Evolutionary conservation across 2,329 filamentous ascomycete genomes (phyloP).

Genomic region (Ploettnerulaceae sp.): DNA sequence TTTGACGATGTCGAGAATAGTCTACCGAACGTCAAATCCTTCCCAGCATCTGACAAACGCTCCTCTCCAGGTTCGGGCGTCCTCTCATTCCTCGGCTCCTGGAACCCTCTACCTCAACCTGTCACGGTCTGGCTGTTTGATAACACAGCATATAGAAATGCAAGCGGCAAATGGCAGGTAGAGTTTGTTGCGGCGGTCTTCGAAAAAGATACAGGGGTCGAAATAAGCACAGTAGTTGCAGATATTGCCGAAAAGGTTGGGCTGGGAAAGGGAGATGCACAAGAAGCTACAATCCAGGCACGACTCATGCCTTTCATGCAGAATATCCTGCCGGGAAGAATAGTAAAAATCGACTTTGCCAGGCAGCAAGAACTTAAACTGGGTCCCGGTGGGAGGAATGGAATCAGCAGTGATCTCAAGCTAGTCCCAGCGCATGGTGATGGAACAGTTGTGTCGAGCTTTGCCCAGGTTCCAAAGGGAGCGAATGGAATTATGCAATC

Average conservation of each 20-base stretch:
- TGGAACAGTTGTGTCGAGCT: constrained; percentile 43
- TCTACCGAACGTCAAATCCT: constrained; percentile 37
- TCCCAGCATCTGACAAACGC: constrained; percentile 27
- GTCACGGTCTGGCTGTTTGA: constrained; percentile 83
- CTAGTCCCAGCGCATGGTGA: constrained; percentile 44
- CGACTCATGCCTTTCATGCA: constrained; percentile 75
- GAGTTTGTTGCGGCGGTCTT: constrained; percentile 84
- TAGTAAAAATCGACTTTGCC: constrained; percentile 58
- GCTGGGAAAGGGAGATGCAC: constrained; percentile 52
- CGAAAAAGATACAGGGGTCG: constrained; percentile 61
- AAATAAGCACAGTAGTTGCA: constrained; percentile 64
- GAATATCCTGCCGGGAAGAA: constrained; percentile 65
- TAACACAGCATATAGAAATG: constrained; percentile 71
- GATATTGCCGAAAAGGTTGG: constrained; percentile 65
- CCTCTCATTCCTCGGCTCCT: constrained; percentile 46
- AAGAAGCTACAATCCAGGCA: constrained; percentile 56
- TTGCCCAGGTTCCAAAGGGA: constrained; percentile 47
- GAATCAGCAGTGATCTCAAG: constrained; percentile 63
- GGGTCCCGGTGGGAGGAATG: constrained; percentile 66
- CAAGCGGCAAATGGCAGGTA: constrained; percentile 60
- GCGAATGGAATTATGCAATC: constrained; percentile 54
- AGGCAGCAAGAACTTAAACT: constrained; percentile 46
- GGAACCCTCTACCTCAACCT: constrained; percentile 54
- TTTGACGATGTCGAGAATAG: constrained; percentile 48
- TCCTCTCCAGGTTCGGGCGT: constrained; percentile 33